phyloP scores from a whole-genome alignment of 2,329 filamentous ascomycete species.

The Nigrospora oryzae region DNA sequence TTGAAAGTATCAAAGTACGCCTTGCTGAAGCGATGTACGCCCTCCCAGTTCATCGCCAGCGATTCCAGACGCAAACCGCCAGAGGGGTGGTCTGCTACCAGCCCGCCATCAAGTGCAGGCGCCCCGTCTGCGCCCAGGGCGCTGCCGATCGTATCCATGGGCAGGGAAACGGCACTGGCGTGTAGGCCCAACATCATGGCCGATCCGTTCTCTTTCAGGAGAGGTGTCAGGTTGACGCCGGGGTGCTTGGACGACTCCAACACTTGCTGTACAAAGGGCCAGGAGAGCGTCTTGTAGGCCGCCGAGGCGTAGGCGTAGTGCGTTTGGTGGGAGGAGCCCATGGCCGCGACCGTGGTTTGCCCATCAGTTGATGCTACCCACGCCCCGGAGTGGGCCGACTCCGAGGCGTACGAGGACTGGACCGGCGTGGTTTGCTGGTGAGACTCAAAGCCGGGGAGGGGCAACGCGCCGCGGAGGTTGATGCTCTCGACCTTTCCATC shows the following conservation, averaged over 20 bases:
- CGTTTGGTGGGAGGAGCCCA: background rate
- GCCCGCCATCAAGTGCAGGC: conserved; percentile 6
- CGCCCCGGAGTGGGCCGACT: too few species aligned
- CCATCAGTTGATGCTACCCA: too few species aligned
- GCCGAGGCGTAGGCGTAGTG: conserved; percentile 25
- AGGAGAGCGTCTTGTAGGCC: conserved; percentile 43
- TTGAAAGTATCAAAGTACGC: conserved; percentile 54
- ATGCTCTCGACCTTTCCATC: conserved; percentile 45
- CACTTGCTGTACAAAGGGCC: conserved; percentile 34
- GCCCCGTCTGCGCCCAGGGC: conserved; percentile 5
- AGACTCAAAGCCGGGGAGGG: conserved; percentile 6
- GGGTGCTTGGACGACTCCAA: conserved; percentile 23
- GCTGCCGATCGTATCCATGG: conserved; percentile 9
- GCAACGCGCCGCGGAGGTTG: conserved; percentile 16
- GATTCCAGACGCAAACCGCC: conserved; percentile 8
- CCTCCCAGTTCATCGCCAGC: conserved; percentile 32
- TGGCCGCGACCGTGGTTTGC: too few species aligned
- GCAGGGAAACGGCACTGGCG: conserved; percentile 6
- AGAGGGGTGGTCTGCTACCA: conserved; percentile 6
- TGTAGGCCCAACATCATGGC: conserved; percentile 21
- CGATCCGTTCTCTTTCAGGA: conserved; percentile 26
- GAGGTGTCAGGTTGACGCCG: conserved; percentile 18
- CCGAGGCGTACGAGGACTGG: too few species aligned
- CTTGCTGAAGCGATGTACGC: conserved; percentile 40
- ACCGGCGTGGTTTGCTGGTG: too few species aligned